These are phyloP conservation scores for Buxus sempervirens DNA, from an alignment of 164 flowering plant species.

Conservation along the genomic window DNA sequence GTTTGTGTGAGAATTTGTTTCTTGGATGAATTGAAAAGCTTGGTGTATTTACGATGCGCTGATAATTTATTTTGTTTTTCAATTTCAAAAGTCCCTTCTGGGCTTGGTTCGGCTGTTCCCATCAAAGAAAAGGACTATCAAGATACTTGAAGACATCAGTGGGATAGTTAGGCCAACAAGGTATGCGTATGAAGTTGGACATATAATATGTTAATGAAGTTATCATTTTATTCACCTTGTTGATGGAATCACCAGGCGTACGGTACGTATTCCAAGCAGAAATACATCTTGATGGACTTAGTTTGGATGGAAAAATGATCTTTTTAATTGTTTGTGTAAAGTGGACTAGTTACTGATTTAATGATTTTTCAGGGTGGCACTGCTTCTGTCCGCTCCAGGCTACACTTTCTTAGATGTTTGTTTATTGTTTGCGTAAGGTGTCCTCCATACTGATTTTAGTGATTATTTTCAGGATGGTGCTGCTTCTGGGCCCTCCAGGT, in stretches of 20 bases:
- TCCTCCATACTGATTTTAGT: too few species aligned
- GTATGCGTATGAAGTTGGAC: constrained; percentile 17
- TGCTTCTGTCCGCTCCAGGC: constrained; percentile 25
- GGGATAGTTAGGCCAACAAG: constrained; percentile 61
- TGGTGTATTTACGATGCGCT: neutral
- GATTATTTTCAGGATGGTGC: too few species aligned
- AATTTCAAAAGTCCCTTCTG: constrained; percentile 26
- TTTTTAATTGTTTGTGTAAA: too few species aligned
- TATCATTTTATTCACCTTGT: neutral
- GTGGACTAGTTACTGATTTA: constrained; percentile 1
- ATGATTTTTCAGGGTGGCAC: constrained; percentile 17
- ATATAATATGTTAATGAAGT: neutral
- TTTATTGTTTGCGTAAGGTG: too few species aligned
- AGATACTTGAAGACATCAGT: constrained; percentile 46
- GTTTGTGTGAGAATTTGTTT: neutral
- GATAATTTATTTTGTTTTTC: neutral
- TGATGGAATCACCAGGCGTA: neutral
- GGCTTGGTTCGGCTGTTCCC: constrained; percentile 40
- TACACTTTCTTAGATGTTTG: constrained; percentile 21
- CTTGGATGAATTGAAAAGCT: neutral
- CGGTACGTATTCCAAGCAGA: neutral
- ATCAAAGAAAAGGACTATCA: constrained; percentile 43
- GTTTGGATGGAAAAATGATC: neutral
- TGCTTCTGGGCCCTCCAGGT: constrained; percentile 59
- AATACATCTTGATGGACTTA: neutral